A percentile compares a stretch with the other conserved stretches of the same genome.
Evolutionary conservation across 257 asterid species (phyloP).

Genomic region (Primulina tabacum): DNA sequence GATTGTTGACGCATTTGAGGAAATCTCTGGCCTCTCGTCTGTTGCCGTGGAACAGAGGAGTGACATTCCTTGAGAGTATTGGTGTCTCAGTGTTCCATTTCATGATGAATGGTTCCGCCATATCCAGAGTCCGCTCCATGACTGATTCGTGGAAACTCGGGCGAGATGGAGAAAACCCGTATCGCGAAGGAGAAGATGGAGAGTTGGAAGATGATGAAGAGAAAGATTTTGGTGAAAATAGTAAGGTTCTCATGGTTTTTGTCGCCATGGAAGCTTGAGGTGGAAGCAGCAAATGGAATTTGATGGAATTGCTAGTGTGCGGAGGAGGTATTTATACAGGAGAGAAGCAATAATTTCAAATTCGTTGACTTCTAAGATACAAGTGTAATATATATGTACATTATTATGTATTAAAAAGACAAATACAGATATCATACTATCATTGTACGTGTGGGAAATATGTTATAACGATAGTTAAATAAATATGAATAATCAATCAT

Average conservation of each 20-base stretch:
- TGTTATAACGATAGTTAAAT: too few species aligned
- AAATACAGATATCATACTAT: too few species aligned
- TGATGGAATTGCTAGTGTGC: too few species aligned
- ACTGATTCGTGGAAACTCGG: conserved; percentile 44
- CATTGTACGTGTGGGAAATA: too few species aligned
- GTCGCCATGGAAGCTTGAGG: not conserved
- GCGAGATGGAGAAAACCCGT: conserved; percentile 28
- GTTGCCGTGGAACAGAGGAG: conserved; percentile 45
- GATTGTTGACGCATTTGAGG: conserved; percentile 29
- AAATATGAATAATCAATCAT: too few species aligned
- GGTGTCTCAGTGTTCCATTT: conserved; percentile 47
- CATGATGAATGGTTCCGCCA: conserved; percentile 33
- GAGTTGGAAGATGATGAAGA: conserved; percentile 5
- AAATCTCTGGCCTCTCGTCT: conserved; percentile 42
- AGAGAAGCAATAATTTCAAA: too few species aligned
- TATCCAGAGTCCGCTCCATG: conserved; percentile 37
- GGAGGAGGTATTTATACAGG: too few species aligned
- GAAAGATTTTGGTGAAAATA: conserved; percentile 28
- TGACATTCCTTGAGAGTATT: not conserved
- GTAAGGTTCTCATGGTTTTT: conserved; percentile 35
- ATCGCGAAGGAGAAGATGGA: conserved; percentile 28
- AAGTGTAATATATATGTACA: too few species aligned
- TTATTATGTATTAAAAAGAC: too few species aligned
- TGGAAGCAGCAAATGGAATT: too few species aligned
- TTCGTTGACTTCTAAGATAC: too few species aligned